Base-by-base conservation (phyloP, 2,329 filamentous ascomycete genomes). In the Aspergillus chevalieri region DNA sequence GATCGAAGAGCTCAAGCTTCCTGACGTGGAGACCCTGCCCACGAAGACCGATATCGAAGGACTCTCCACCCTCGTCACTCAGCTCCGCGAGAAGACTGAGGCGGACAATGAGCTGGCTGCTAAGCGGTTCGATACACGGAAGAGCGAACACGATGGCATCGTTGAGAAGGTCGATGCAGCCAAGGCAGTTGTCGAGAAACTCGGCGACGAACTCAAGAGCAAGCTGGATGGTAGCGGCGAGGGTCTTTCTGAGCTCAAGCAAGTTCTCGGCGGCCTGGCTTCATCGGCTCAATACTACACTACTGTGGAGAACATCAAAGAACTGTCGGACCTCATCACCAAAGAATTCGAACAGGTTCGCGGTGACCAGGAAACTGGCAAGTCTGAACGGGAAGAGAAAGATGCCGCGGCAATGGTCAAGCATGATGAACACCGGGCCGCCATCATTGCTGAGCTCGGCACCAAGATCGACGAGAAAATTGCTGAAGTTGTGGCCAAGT, bases 281-380 rank as follows among this genome's bases (percentile, higher is more conserved):
- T 85, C 87, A 33, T 71, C 70, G 12, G 67, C 74, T 14, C 69
- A 72, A 48, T 68, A 63, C 36, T 74, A 74, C 50, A 70, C 68
- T 28, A 76, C 74, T 0, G 70, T 71, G 14, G 76, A 80, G n/a
- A 85, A 84, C 54, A 73, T 91, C 47, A 85, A 84, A 60, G 84
- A 86, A 48, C 78, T 91, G 66, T 81, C 84, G 38, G 84, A 88
- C 48, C 81, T 83, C 2, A 83, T 97, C 69, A 90, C 87, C 66
- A 74, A 81, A 1, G 91, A 96, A 64, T 95, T 97, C 52, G 90
- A 96, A 61, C 87, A 91, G 54, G 85, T 88, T 9, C 86, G 89
- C 58, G 83, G 84, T 14, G 83, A 87, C n/a, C 79, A 93, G 21
- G 85, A 88, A 49, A 86, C 86, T 6, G 80, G 84, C 47, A 93